phyloP scores from a whole-genome alignment of 202 grass and related monocot genomes.

The Sporobolus alterniflorus region DNA sequence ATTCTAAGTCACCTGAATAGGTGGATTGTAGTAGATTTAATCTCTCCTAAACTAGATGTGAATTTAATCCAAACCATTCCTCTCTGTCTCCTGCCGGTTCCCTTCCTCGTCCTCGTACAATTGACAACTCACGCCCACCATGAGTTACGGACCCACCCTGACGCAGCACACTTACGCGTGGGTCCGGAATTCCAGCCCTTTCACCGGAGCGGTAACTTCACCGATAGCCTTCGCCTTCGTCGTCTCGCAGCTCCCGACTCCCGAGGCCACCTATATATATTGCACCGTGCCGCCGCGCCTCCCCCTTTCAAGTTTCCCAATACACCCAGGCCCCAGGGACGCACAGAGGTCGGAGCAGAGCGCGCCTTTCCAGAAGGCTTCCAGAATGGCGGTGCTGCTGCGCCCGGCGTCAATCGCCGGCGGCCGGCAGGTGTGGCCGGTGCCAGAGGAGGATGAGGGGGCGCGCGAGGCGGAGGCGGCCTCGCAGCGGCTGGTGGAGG shows the following conservation, averaged over 20 bases:
- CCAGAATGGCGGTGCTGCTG: conserved; percentile 80
- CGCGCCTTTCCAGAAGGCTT: not conserved
- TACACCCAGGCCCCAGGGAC: not conserved
- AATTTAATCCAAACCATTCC: no score
- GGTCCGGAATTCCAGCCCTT: not conserved
- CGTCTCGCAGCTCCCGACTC: not conserved
- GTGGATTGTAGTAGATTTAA: no score
- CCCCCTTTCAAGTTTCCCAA: conserved; percentile 64
- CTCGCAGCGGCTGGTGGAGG: conserved; percentile 90
- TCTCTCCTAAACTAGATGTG: no score
- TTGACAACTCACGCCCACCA: conserved; percentile 1
- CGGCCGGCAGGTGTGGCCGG: conserved; percentile 77
- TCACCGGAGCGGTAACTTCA: conserved; percentile 48
- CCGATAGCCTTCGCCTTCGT: not conserved
- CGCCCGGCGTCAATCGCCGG: conserved; percentile 55
- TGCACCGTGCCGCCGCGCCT: conserved; percentile 54
- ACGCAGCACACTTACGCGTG: not conserved
- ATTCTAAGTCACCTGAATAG: no score
- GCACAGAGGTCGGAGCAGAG: conserved; percentile 13
- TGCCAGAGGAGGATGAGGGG: conserved; percentile 50
- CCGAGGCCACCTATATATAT: conserved; percentile 31
- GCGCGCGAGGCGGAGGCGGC: conserved; percentile 43
- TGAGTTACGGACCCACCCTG: not conserved
- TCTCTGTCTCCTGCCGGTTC: no score
- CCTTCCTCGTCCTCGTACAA: no score